Evolutionary conservation across 768 basidiomycete genomes (phyloP).

Genomic region (Phylloporus sp.): DNA sequence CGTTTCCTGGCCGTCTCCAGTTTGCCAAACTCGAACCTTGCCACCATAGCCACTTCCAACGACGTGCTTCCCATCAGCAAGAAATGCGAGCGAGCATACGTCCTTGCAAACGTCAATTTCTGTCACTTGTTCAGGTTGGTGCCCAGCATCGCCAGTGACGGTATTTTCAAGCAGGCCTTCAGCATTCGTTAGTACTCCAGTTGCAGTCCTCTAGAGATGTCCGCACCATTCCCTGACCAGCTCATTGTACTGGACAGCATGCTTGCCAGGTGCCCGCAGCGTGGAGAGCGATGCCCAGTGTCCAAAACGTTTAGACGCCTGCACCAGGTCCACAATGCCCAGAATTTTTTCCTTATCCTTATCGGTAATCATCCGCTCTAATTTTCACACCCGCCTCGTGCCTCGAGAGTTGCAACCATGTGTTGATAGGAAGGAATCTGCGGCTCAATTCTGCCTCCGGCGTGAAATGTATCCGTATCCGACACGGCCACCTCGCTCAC

Average conservation of each 20-base stretch:
- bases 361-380: neutral
- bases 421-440: too few species aligned
- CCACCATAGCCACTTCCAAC: slow-evolving; percentile 9
- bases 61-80: slow-evolving; percentile 4
- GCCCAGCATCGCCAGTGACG: neutral
- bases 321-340: neutral
- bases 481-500: too few species aligned
- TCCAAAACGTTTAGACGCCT: neutral
- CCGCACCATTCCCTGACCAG: neutral
- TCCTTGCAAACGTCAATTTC: slow-evolving; percentile 4
- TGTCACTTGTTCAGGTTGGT: neutral
- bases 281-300: too few species aligned
- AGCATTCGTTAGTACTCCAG: neutral
- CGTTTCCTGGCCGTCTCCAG: slow-evolving; percentile 1
- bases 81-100: slow-evolving; percentile 8
- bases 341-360: neutral
- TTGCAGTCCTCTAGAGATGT: neutral
- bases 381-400: neutral
- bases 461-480: too few species aligned
- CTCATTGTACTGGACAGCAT: neutral
- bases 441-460: too few species aligned
- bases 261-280: neutral
- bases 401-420: neutral
- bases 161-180: neutral
- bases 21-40: slow-evolving; percentile 3